These are phyloP conservation scores for Inga oerstediana DNA, from an alignment of 306 rosid genomes.

Conservation along the genomic window DNA sequence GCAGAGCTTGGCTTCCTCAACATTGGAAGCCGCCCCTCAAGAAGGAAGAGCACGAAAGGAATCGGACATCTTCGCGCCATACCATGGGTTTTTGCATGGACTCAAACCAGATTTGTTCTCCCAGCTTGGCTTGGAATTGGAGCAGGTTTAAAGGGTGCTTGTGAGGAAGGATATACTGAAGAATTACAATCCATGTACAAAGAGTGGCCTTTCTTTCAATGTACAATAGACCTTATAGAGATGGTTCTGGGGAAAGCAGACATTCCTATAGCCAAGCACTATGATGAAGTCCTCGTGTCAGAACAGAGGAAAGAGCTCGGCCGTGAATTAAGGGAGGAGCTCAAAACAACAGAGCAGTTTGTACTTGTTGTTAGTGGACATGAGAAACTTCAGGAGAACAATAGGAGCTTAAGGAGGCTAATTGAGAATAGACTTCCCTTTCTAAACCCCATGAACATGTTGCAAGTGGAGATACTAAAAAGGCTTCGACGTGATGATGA, in stretches of 20 bases:
- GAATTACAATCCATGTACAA: constrained; percentile 81
- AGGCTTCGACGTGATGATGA: constrained; percentile 76
- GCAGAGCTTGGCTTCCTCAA: constrained; percentile 97
- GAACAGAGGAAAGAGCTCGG: constrained; percentile 70
- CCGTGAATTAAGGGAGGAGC: constrained; percentile 62
- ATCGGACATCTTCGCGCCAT: constrained; percentile 93
- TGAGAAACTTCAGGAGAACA: constrained; percentile 75
- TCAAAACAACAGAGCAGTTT: constrained; percentile 61
- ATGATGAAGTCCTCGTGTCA: constrained; percentile 92
- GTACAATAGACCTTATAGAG: constrained; percentile 87
- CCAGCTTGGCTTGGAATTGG: constrained; percentile 99
- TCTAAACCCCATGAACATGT: constrained; percentile 89
- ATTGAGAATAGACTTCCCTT: constrained; percentile 88
- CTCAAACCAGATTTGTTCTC: constrained; percentile 91
- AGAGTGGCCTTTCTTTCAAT: constrained; percentile 96
- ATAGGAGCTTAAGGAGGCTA: constrained; percentile 84
- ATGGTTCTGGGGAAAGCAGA: constrained; percentile 96
- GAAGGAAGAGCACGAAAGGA: constrained; percentile 73
- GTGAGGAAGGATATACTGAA: constrained; percentile 78
- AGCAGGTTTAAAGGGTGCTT: constrained; percentile 81
- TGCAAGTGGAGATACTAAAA: constrained; percentile 93
- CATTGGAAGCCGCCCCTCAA: constrained; percentile 93
- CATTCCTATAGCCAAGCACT: constrained; percentile 83
- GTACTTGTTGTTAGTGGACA: constrained; percentile 82
- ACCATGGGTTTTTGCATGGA: constrained; percentile 98